Percentiles rank a stretch among this genome's conserved stretches.
phyloP scores from a whole-genome alignment of 257 asterid genomes.

The Solanum arcanum region DNA sequence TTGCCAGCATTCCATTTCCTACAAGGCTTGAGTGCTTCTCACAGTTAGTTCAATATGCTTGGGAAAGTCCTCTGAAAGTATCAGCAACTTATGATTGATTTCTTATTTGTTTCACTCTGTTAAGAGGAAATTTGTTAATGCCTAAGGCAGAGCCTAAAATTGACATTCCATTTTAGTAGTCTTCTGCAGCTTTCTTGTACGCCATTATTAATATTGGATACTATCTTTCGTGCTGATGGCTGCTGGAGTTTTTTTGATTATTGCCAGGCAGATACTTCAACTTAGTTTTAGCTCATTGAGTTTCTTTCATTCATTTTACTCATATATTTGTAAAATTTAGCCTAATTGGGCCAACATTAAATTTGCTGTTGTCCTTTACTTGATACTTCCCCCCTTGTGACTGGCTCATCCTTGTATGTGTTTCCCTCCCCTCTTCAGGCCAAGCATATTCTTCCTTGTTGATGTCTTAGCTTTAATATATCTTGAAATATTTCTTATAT shows the following conservation, averaged over 20 bases:
- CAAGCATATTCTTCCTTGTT: not conserved
- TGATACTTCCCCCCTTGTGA: not conserved
- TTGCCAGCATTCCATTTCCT: not conserved
- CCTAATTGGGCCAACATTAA: not conserved
- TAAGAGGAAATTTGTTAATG: not conserved
- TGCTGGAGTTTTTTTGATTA: not conserved
- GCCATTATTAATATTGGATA: not conserved
- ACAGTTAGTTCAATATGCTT: not conserved
- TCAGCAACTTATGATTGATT: not conserved
- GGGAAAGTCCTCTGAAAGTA: not conserved
- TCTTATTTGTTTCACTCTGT: not conserved
- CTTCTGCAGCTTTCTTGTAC: not conserved
- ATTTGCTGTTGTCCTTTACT: not conserved
- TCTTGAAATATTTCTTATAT: not conserved
- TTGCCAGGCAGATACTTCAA: not conserved
- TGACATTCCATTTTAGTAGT: not conserved
- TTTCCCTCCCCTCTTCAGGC: not conserved
- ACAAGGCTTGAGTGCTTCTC: not conserved
- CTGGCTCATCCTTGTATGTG: not conserved
- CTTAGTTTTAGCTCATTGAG: not conserved
- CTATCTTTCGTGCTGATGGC: not conserved
- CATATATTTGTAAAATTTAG: not conserved
- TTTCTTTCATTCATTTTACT: not conserved
- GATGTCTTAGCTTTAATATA: not conserved
- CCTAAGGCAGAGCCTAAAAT: not conserved